Base-by-base conservation (phyloP, 108 stramenopile genomes). In the Chaetoceros tenuissimus region DNA sequence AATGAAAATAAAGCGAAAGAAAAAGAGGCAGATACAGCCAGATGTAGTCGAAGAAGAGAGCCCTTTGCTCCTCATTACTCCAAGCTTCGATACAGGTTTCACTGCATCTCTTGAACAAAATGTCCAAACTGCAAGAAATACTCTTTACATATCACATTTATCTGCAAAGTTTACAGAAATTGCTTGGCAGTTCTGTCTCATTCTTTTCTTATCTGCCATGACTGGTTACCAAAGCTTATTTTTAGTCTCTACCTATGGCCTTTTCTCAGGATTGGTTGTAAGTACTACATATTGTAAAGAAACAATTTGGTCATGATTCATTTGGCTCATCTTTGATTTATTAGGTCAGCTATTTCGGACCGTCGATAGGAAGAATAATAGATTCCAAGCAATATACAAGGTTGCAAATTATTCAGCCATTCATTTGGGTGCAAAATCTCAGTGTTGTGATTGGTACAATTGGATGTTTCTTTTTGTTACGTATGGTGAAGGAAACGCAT, bases 181-280 rank as follows among this genome's bases (percentile, higher is more conserved):
- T 29, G 49, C 73, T 1, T 84, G 82, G 82, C 75, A 84, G 57
- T 84, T 84, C 51, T 67, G 69, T 29, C 31, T 84, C 21, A 66
- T 65, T n/a, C 50, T 84, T 3, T 80, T 84, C 46, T 56, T 84
- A 13, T 65, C 82, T 19, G 82, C 82, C 0, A 67, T 77, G 47
- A 57, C 76, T 34, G 68, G 77, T 31, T 77, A 80, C 48, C 29
- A 79, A 23, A 62, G 59, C 28, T 43, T 80, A 19, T 28, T 80
- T 23, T 59, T 79, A 48, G 76, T 84, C 10, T 72, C 75, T 20
- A 69, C 78, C 28, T 84, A 80, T 56, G 77, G 77, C 18, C 26
- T 84, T 5, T 58, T 63, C 2, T 61, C 71, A 13, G 52, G 57
- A 20, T 51, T 59, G 16, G 49, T 44, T 23, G n/a, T n/a, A n/a